A percentile compares a stretch with the other conserved stretches of the same genome.
These are phyloP conservation scores for barrel medic (Medicago truncatula) DNA, from an alignment of 306 rosid genomes.

Conservation along the genomic window MtrunA17r5.0-ANR NC_053042.1:6274001-6274500, in stretches of 20 bases:
- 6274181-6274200: constrained; percentile 46
- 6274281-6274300: background rate
- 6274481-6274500: background rate
- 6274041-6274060: constrained; percentile 30
- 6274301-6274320: background rate
- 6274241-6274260: constrained; percentile 34
- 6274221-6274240: constrained; percentile 18
- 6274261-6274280: background rate
- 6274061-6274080: constrained; percentile 54
- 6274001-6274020: too few species aligned
- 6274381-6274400: constrained; percentile 34
- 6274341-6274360: constrained; percentile 38
- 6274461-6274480: background rate
- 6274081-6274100: constrained; percentile 46
- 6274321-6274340: constrained; percentile 27
- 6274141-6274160: constrained; percentile 39
- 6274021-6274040: background rate
- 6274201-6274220: constrained; percentile 47
- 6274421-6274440: constrained; percentile 11
- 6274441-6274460: constrained; percentile 12
- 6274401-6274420: constrained; percentile 17
- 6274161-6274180: constrained; percentile 51
- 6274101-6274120: constrained; percentile 52
- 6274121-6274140: constrained; percentile 42
- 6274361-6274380: constrained; percentile 38